phyloP scores from a whole-genome alignment of 495 filamentous ascomycete genomes.

The Xylaria nigripes region DNA sequence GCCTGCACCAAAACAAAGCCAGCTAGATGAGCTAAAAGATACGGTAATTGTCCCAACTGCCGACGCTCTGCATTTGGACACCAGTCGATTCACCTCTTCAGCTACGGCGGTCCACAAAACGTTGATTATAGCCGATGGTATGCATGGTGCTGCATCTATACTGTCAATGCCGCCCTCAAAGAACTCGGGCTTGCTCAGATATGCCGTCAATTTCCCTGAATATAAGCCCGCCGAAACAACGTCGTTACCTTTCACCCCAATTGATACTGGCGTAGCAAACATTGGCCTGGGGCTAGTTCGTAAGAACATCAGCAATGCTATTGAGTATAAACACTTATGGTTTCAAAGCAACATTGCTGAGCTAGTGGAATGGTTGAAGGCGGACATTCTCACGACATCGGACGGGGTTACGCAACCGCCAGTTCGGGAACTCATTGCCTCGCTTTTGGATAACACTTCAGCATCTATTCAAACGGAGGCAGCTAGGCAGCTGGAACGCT shows the following conservation, averaged over 20 bases:
- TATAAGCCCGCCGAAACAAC: constrained; percentile 26
- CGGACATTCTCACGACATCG: constrained; percentile 35
- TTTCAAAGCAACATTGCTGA: constrained; percentile 57
- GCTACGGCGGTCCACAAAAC: constrained; percentile 81
- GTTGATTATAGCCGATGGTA: constrained; percentile 63
- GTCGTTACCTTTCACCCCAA: constrained; percentile 26
- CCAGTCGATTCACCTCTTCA: constrained; percentile 53
- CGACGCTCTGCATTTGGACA: constrained; percentile 53
- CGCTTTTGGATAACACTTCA: constrained; percentile 53
- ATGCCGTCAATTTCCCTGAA: constrained; percentile 36
- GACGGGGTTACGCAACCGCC: constrained; percentile 47
- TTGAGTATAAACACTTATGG: constrained; percentile 66
- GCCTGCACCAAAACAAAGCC: constrained; percentile 27
- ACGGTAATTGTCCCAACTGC: constrained; percentile 65
- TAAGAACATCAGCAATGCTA: constrained; percentile 56
- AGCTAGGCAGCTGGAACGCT: constrained; percentile 25
- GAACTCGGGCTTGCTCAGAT: constrained; percentile 27
- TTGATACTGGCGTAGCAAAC: constrained; percentile 41
- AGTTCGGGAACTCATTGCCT: constrained; percentile 56
- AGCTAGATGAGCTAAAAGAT: constrained; percentile 36
- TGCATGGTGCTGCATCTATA: constrained; percentile 36
- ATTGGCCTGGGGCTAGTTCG: constrained; percentile 58
- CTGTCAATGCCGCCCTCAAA: constrained; percentile 29
- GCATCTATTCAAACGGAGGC: constrained; percentile 46
- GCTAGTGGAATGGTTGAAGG: constrained; percentile 60